Conservation (phyloP, 2,329 filamentous ascomycete genomes). For the Botrytis paeoniae region DNA sequence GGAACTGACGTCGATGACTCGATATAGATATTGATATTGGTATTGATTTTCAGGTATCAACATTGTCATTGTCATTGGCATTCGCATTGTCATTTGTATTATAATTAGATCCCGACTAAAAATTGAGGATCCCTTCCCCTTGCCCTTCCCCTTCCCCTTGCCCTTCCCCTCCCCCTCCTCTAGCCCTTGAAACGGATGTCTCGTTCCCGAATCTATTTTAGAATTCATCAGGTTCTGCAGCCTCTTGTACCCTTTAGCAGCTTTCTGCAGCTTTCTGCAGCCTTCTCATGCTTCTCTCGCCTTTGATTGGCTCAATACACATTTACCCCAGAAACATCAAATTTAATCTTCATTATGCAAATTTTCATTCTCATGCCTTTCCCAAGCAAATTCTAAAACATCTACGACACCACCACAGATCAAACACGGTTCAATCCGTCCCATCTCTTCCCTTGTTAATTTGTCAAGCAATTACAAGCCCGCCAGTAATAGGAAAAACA, state of each 20-base stretch:
- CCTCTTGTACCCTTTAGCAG: background rate
- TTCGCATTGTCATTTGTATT: background rate
- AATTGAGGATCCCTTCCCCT: background rate
- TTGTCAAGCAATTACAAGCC: background rate
- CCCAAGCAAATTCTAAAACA: background rate
- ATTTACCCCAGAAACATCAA: background rate
- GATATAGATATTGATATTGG: background rate
- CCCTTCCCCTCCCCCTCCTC: background rate
- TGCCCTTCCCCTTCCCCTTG: no score
- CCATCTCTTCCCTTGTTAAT: background rate
- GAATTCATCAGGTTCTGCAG: background rate
- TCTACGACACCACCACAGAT: background rate
- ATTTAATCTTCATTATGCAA: background rate
- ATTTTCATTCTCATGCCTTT: background rate
- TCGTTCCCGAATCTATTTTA: background rate
- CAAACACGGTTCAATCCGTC: background rate
- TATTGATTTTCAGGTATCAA: background rate
- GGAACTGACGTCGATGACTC: background rate
- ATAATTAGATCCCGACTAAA: background rate
- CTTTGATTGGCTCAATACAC: background rate
- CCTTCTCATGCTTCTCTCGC: background rate
- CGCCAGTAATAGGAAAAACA: background rate
- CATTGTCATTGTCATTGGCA: background rate
- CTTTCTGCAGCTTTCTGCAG: background rate
- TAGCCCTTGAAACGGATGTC: background rate